Conservation (phyloP, 345 rosid genomes). For the Populus alba region DNA sequence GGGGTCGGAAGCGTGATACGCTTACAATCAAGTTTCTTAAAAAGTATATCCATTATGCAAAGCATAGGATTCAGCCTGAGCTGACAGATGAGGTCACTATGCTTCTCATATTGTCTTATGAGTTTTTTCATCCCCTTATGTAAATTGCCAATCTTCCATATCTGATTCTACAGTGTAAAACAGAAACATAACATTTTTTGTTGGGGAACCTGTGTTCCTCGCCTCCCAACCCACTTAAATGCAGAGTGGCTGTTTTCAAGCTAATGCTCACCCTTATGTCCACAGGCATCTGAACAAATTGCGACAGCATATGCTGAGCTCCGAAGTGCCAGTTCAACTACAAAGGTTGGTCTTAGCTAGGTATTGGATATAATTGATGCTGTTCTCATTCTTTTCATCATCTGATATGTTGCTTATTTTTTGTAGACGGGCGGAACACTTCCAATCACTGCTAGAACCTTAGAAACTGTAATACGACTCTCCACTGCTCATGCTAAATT, state of each 20-base stretch:
- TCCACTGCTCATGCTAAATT: conserved; percentile 97
- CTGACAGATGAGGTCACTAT: conserved; percentile 82
- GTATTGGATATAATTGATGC: not conserved
- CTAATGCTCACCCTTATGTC: conserved; percentile 15
- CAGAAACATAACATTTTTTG: not conserved
- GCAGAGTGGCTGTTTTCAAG: not conserved
- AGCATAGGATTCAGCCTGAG: conserved; percentile 89
- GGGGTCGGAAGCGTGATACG: conserved; percentile 71
- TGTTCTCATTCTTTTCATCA: not conserved
- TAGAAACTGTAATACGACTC: conserved; percentile 95
- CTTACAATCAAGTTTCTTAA: conserved; percentile 83
- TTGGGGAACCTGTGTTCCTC: not conserved
- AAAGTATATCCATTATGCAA: conserved; percentile 96
- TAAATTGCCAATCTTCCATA: not conserved
- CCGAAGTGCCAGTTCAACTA: conserved; percentile 67
- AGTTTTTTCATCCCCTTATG: not conserved
- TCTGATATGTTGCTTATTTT: conserved; percentile 21
- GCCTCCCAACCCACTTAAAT: conserved; percentile 1
- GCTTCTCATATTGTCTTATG: not conserved
- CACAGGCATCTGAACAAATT: conserved; percentile 88
- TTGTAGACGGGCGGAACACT: conserved; percentile 96
- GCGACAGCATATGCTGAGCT: conserved; percentile 95
- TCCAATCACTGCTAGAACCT: conserved; percentile 94
- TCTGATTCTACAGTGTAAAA: not conserved
- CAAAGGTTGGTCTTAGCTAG: conserved; percentile 49